Conservation (phyloP, 305 asterid genomes). For the Fraxinus angustifolia region DNA sequence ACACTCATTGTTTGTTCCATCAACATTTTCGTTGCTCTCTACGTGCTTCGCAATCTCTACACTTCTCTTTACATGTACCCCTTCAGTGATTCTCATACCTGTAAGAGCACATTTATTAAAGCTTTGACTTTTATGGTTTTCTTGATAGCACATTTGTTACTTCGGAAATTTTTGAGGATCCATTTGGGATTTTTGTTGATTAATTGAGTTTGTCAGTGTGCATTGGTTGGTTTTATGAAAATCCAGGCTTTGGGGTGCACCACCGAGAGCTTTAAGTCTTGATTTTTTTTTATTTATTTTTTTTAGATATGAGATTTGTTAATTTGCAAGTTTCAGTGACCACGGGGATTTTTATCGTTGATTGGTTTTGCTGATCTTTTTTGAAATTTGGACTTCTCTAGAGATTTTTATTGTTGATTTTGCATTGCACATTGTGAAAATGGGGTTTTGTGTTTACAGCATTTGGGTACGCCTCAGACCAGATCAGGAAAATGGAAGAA, state of each 20-base stretch:
- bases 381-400: not conserved
- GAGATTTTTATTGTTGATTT: not conserved
- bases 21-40: constrained; percentile 69
- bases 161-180: constrained; percentile 10
- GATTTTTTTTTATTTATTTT: not conserved
- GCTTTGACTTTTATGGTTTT: constrained; percentile 18
- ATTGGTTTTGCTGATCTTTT: not conserved
- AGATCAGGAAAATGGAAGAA: constrained; percentile 80
- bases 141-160: constrained; percentile 8
- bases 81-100: constrained; percentile 34
- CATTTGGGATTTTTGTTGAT: not conserved
- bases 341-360: not conserved
- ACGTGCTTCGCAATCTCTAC: constrained; percentile 70
- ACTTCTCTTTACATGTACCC: constrained; percentile 64
- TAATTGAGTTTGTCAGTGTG: not conserved
- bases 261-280: not conserved
- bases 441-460: constrained; percentile 33
- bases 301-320: not conserved
- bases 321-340: not conserved
- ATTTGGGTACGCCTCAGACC: constrained; percentile 58
- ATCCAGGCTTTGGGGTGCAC: not conserved
- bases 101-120: constrained; percentile 34
- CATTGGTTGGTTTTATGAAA: constrained; percentile 8
- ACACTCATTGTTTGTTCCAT: constrained; percentile 60
- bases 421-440: not conserved